Conservation (phyloP, 2,329 filamentous ascomycete genomes). For the Amylocarpus encephaloides region DNA sequence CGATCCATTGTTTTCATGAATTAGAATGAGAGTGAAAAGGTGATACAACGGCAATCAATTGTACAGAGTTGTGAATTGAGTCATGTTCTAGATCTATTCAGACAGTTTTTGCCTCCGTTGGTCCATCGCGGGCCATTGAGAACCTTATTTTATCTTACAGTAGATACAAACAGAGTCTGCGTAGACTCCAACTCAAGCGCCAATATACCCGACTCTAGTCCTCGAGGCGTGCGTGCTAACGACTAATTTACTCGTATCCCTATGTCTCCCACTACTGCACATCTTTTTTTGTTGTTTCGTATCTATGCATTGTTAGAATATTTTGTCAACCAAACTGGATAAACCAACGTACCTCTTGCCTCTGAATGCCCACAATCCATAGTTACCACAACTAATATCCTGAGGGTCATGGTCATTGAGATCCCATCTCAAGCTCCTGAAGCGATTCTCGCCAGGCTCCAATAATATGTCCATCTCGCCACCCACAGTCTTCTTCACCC, state of each 20-base stretch:
- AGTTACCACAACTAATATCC: conserved; percentile 92
- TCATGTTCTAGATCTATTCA: too few species aligned
- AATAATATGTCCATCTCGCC: conserved; percentile 91
- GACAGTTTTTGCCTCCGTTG: too few species aligned
- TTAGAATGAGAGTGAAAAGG: too few species aligned
- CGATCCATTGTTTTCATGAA: too few species aligned
- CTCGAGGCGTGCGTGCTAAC: too few species aligned
- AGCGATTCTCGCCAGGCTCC: conserved; percentile 87
- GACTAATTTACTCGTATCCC: too few species aligned
- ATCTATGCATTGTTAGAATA: conserved; percentile 23
- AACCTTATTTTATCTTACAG: neutral
- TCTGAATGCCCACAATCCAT: conserved; percentile 94
- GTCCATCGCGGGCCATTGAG: too few species aligned
- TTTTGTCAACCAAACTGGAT: neutral
- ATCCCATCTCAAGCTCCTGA: conserved; percentile 94
- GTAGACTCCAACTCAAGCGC: too few species aligned
- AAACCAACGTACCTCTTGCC: conserved; percentile 71
- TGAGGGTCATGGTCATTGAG: conserved; percentile 92
- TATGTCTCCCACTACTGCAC: conserved; percentile 5
- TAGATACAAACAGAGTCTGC: neutral
- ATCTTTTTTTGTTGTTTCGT: conserved; percentile 31
- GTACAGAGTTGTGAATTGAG: too few species aligned
- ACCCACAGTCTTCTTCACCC: conserved; percentile 76
- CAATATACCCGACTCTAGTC: too few species aligned
- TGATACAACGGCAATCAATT: too few species aligned